Percentiles rank a stretch among this genome's conserved stretches.
Evolutionary conservation across 2,329 filamentous ascomycete species (phyloP).

Genomic region (Trichoderma semiorbis): DNA sequence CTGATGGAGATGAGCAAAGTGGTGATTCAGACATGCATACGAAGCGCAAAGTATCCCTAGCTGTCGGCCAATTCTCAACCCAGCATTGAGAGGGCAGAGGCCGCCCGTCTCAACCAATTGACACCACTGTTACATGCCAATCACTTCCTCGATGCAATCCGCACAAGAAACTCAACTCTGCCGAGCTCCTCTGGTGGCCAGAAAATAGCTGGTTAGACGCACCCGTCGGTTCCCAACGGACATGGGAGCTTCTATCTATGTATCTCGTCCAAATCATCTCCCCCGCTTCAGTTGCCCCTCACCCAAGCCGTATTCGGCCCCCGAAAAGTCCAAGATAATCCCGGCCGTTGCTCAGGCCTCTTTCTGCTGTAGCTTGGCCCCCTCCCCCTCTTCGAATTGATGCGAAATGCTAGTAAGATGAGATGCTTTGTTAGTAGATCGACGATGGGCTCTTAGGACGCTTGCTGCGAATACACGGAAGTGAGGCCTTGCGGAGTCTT

Average conservation of each 20-base stretch:
- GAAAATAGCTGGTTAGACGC: not conserved
- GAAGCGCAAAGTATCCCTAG: not conserved
- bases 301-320: slow-evolving; percentile 15
- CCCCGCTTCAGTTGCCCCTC: slow-evolving; percentile 14
- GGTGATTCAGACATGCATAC: slow-evolving; percentile 1
- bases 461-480: slow-evolving; percentile 4
- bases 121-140: not conserved
- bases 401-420: not conserved
- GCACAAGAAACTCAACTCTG: not conserved
- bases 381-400: not conserved
- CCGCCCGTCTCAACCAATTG: not conserved
- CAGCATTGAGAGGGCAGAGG: not conserved
- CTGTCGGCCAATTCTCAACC: not conserved
- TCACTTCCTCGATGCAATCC: not conserved
- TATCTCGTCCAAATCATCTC: not conserved
- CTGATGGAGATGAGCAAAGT: not conserved
- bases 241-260: not conserved
- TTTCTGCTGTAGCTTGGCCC: not conserved
- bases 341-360: not conserved
- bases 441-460: slow-evolving; percentile 3
- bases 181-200: not conserved
- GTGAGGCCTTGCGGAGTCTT: slow-evolving; percentile 13
- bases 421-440: slow-evolving; percentile 12
- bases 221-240: slow-evolving; percentile 11
- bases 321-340: not conserved